These are phyloP conservation scores for Neckera pumila DNA, from an alignment of 225 moss, liverwort and hornwort genomes.

Conservation along the genomic window DNA sequence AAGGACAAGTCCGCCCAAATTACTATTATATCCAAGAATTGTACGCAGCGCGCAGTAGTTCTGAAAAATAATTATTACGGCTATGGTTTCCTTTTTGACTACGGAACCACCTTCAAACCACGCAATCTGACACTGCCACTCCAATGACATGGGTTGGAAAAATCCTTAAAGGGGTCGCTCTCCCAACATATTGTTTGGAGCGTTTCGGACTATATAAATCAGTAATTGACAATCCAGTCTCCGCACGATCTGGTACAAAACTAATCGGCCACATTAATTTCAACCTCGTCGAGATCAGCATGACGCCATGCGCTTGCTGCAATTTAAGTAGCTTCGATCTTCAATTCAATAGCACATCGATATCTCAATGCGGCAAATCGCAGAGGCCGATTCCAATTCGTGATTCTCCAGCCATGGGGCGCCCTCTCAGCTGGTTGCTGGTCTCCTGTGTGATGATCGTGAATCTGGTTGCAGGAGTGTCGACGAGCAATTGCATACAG, in stretches of 20 bases:
- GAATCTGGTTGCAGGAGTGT: not conserved
- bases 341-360: too few species aligned
- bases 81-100: not conserved
- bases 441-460: not conserved
- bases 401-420: not conserved
- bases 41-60: too few species aligned
- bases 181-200: not conserved
- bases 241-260: not conserved
- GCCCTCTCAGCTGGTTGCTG: not conserved
- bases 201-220: not conserved
- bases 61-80: not conserved
- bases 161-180: not conserved
- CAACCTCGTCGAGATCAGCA: not conserved
- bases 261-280: not conserved
- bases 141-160: too few species aligned
- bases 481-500: not conserved
- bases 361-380: not conserved
- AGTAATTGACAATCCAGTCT: not conserved
- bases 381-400: not conserved
- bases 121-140: not conserved
- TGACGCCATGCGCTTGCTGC: not conserved
- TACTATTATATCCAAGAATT: not conserved
- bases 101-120: not conserved
- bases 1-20: not conserved
- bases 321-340: not conserved